phyloP scores from a whole-genome alignment of 176 grass and related monocot genomes.

The Sorghum bicolor region Sorghum_bicolor_NCBIv3 NC_012875.2:41704001-41704500 shows the following conservation, averaged over 20 bases:
- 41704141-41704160: neutral
- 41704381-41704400: neutral
- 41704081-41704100: neutral
- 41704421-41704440: neutral
- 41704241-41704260: neutral
- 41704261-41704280: conserved; percentile 37
- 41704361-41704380: neutral
- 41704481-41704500: neutral
- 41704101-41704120: neutral
- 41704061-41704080: neutral
- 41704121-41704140: neutral
- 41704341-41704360: neutral
- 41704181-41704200: neutral
- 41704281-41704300: conserved; percentile 44
- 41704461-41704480: neutral
- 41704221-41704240: neutral
- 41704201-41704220: neutral
- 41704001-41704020: neutral
- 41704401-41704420: neutral
- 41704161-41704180: neutral
- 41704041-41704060: neutral
- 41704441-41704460: neutral
- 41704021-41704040: neutral
- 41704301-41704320: conserved; percentile 33
- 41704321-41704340: conserved; percentile 15